phyloP scores from a whole-genome alignment of 805 yeast genomes.

The Isabelozyma rhagii region DNA sequence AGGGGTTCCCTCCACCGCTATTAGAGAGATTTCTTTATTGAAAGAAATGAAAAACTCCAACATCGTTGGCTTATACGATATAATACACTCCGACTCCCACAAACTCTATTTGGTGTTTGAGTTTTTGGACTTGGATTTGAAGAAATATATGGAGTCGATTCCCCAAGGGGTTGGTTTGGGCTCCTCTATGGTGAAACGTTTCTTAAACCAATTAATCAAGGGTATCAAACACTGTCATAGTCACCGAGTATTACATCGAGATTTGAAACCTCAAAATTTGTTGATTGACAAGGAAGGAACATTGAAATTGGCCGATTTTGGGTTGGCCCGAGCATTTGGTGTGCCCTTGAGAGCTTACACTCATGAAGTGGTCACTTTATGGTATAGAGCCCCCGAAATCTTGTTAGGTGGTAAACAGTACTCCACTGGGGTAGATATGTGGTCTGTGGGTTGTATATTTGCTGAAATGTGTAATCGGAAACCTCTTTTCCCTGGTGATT shows the following conservation, averaged over 20 bases:
- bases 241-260: constrained; percentile 91
- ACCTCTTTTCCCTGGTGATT: constrained; percentile 95
- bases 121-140: constrained; percentile 88
- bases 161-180: constrained; percentile 91
- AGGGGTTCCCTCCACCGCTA: constrained; percentile 98
- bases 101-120: constrained; percentile 92
- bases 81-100: constrained; percentile 91
- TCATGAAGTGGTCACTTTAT: constrained; percentile 95
- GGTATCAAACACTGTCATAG: constrained; percentile 94
- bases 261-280: constrained; percentile 93
- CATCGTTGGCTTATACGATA: constrained; percentile 87
- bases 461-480: constrained; percentile 97
- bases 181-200: constrained; percentile 84
- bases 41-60: constrained; percentile 93
- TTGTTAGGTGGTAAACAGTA: constrained; percentile 94
- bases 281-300: constrained; percentile 94
- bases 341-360: constrained; percentile 96
- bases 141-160: constrained; percentile 93
- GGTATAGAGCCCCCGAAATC: constrained; percentile 98
- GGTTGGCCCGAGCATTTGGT: constrained; percentile 95
- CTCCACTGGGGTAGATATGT: constrained; percentile 97
- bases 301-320: constrained; percentile 76
- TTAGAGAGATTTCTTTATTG: constrained; percentile 89
- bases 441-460: constrained; percentile 97
- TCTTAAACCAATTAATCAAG: constrained; percentile 85